These are phyloP conservation scores for Teunomyces tritomae DNA, from an alignment of 805 yeast genomes.

Conservation along the genomic window DNA sequence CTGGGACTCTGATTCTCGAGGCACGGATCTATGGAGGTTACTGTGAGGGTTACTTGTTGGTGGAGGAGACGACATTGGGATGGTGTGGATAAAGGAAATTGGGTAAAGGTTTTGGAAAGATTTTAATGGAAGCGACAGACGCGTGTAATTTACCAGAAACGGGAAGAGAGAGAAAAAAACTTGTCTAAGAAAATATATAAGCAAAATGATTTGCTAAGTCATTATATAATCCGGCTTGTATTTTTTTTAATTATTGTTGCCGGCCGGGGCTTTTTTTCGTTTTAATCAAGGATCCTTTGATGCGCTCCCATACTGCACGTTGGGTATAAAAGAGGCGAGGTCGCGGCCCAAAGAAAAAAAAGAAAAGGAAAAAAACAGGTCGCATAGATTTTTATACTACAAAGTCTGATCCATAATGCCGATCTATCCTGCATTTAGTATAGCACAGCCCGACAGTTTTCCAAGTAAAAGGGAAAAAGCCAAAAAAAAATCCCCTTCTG, in stretches of 20 bases:
- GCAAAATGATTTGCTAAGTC: no score
- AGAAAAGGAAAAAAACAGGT: no score
- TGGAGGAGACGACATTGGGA: constrained; percentile 12
- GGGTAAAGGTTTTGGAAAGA: background rate
- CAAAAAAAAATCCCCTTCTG: background rate
- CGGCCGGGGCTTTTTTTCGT: no score
- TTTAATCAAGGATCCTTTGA: no score
- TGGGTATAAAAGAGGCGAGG: no score
- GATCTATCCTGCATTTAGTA: background rate
- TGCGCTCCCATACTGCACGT: no score
- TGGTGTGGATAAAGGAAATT: constrained; percentile 1
- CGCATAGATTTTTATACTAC: no score
- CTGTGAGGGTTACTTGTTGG: constrained; percentile 38
- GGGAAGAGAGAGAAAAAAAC: background rate
- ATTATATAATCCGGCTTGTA: no score
- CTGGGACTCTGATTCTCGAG: constrained; percentile 34
- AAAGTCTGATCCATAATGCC: background rate
- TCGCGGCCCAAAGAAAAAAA: no score
- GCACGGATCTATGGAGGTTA: constrained; percentile 23
- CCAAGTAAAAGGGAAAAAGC: background rate
- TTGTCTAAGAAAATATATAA: background rate
- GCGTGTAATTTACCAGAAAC: constrained; percentile 9
- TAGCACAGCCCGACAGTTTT: background rate
- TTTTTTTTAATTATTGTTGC: no score
- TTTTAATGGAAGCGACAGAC: constrained; percentile 19